phyloP scores from a whole-genome alignment of 1,284 basidiomycete species.

The Melanopsichium pennsylvanicum region DNA sequence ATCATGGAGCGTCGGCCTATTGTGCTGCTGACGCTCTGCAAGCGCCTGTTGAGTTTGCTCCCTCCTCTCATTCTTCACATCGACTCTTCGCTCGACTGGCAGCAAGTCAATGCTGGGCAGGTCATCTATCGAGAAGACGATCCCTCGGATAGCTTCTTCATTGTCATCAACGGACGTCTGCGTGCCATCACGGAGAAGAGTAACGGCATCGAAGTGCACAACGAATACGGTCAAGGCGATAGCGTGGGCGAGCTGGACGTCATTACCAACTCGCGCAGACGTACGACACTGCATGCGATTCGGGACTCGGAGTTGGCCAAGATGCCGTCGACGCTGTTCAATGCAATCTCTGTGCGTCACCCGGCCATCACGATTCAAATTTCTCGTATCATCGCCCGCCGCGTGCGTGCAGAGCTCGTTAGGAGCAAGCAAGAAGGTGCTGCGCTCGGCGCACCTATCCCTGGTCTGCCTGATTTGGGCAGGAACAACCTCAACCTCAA shows the following conservation, averaged over 20 bases:
- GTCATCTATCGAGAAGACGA: slow-evolving; percentile 92
- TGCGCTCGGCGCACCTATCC: slow-evolving; percentile 47
- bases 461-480: slow-evolving; percentile 67
- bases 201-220: slow-evolving; percentile 79
- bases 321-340: slow-evolving; percentile 97
- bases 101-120: slow-evolving; percentile 91
- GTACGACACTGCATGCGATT: slow-evolving; percentile 94
- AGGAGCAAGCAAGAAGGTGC: slow-evolving; percentile 41
- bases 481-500: slow-evolving; percentile 90
- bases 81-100: slow-evolving; percentile 96
- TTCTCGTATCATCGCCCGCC: slow-evolving; percentile 87
- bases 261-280: slow-evolving; percentile 86
- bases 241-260: slow-evolving; percentile 86
- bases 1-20: slow-evolving; percentile 93
- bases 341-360: slow-evolving; percentile 82
- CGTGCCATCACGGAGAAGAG: slow-evolving; percentile 75
- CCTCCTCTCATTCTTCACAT: slow-evolving; percentile 96
- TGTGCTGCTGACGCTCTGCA: slow-evolving; percentile 93
- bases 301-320: slow-evolving; percentile 97
- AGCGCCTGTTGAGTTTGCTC: slow-evolving; percentile 89
- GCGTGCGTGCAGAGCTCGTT: slow-evolving; percentile 80
- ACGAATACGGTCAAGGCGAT: slow-evolving; percentile 89
- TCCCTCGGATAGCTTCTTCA: slow-evolving; percentile 91
- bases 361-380: slow-evolving; percentile 96
- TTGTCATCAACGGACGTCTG: slow-evolving; percentile 93